phyloP scores from a whole-genome alignment of 2,329 filamentous ascomycete genomes.

The Diplodia sapinea region DNA sequence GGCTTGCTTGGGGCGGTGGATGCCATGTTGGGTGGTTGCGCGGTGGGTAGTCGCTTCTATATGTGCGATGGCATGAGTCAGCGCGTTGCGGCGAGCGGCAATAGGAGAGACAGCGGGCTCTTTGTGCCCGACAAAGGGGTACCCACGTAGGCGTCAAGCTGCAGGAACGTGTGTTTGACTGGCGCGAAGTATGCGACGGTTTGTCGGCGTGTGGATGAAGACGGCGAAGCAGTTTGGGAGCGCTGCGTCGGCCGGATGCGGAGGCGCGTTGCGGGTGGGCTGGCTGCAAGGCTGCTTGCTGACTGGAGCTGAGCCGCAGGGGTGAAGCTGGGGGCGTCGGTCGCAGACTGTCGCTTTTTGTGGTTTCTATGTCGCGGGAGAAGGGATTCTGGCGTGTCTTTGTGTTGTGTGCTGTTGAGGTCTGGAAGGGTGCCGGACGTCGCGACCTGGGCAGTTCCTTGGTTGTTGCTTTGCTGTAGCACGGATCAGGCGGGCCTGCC shows the following conservation, averaged over 20 bases:
- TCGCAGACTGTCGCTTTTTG: slow-evolving; percentile 22
- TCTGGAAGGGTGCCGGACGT: slow-evolving; percentile 14
- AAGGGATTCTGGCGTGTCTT: slow-evolving; percentile 5
- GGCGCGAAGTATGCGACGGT: slow-evolving; percentile 8
- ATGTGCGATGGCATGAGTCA: slow-evolving; percentile 41
- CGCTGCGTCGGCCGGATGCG: slow-evolving; percentile 29
- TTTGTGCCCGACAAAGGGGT: slow-evolving; percentile 21
- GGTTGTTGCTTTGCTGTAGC: slow-evolving; percentile 28
- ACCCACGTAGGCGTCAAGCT: slow-evolving; percentile 8
- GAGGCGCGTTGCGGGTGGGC: slow-evolving; percentile 26
- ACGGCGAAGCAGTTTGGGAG: slow-evolving; percentile 23
- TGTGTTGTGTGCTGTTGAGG: slow-evolving; percentile 4
- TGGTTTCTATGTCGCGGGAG: slow-evolving; percentile 4
- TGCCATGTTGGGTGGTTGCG: slow-evolving; percentile 43
- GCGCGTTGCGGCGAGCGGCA: slow-evolving; percentile 19
- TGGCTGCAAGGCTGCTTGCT: slow-evolving; percentile 23
- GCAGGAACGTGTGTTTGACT: slow-evolving; percentile 3
- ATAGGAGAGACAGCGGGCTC: slow-evolving; percentile 24
- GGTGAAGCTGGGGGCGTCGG: slow-evolving; percentile 17
- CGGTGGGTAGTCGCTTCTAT: slow-evolving; percentile 30
- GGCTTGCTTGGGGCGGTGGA: slow-evolving; percentile 42
- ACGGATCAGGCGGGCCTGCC: slow-evolving; percentile 29
- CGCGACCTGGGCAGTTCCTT: slow-evolving; percentile 19
- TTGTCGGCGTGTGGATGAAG: slow-evolving; percentile 17
- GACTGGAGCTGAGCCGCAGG: slow-evolving; percentile 24